Evolutionary conservation across 257 asterid species (phyloP), one percentile per base, ranked within the genome.

Genomic region (Plantago elongata): DNA sequence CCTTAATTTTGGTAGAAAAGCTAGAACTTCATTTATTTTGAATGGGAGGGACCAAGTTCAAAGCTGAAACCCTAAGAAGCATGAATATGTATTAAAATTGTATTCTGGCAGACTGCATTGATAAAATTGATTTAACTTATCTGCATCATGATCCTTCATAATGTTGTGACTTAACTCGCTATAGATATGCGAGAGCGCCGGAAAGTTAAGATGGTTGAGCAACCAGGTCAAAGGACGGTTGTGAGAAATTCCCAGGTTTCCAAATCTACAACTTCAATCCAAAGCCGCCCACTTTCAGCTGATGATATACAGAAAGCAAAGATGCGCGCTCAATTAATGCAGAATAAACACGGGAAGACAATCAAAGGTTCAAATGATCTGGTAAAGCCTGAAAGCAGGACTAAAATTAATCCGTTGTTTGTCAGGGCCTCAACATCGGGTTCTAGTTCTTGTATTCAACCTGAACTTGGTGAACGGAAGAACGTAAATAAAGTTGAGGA

Each of bases 231-330:
- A 77, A 87, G 80, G 75, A 70, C 71, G 62, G 75, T 67, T 54
- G 81, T 55, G 61, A 84, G 96, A 75, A 82, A 79, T 54, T 62
- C 90, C 55, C 91, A 80, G 74, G 85, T 71, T 63, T 79, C 82
- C 51, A 85, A 83, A 77, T 74, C 86, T 42, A 74, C 79, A 57
- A 69, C 84, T 61, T 69, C 83, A 49, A 72, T 82, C 68, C 88
- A 78, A 72, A 88, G 92, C 62, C 94, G 99, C 51, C 99, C 99
- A 52, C 99, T 93, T 75, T 93, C 99, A n/a, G 99, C 97, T 42
- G 99, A 93, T 73, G 99, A 89, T 70, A 93, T 93, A 77, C 99
- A 93, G 74, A 93, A 93, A 78, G 97, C 97, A 12, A 93, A 93
- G 79, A 76, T 89, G 88, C 96, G 99, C 54, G 94, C 89, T 70